Evolutionary conservation across 1,139 yeast genomes (phyloP).

Genomic region (Candida frijolesensis): DNA sequence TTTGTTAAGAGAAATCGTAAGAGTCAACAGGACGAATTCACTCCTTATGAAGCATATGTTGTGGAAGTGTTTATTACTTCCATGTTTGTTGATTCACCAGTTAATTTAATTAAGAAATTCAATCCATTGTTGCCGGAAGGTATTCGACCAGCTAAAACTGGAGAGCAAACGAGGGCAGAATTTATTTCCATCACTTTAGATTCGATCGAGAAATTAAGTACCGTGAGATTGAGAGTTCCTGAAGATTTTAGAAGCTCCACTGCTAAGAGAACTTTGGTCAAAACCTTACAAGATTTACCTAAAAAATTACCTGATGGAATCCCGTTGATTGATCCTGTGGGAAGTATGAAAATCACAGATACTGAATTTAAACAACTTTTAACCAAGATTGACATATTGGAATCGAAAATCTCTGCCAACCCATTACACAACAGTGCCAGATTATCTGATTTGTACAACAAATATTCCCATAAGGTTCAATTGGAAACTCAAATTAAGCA

Average conservation of each 20-base stretch:
- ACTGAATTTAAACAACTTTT: conserved; percentile 69
- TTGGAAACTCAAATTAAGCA: conserved; percentile 62
- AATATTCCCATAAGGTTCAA: conserved; percentile 66
- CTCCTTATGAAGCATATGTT: conserved; percentile 86
- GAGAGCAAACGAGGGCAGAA: conserved; percentile 74
- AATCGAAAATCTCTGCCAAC: conserved; percentile 67
- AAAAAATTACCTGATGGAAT: conserved; percentile 88
- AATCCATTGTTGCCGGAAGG: conserved; percentile 85
- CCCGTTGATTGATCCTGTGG: conserved; percentile 86
- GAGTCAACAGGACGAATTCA: conserved; percentile 41
- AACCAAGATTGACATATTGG: conserved; percentile 80
- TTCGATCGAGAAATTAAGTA: conserved; percentile 74
- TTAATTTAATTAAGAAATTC: conserved; percentile 66
- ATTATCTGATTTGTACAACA: conserved; percentile 60
- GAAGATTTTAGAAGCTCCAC: conserved; percentile 71
- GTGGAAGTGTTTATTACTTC: conserved; percentile 82
- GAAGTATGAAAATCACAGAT: conserved; percentile 88
- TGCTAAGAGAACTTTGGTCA: conserved; percentile 73
- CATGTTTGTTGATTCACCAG: conserved; percentile 78
- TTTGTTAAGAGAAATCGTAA: conserved; percentile 65
- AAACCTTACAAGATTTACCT: conserved; percentile 77
- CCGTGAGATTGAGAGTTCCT: conserved; percentile 80
- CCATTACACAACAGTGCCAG: conserved; percentile 71
- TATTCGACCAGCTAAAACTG: conserved; percentile 75
- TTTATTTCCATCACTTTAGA: conserved; percentile 82